Base-by-base conservation (phyloP, 1,139 yeast species). In the Torulaspora globosa region DNA sequence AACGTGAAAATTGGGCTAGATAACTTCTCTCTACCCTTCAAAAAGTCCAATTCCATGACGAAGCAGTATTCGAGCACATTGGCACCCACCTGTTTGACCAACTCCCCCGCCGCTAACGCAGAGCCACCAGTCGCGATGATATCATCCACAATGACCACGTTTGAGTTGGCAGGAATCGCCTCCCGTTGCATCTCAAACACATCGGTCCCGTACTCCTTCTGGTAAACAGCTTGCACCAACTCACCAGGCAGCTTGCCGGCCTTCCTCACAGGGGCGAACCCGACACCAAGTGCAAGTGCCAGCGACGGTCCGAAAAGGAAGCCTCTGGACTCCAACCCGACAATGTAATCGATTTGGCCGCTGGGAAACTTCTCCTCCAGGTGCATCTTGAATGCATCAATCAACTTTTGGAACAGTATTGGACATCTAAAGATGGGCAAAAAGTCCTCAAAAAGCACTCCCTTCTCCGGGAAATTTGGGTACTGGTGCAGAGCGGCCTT, bases 61-160 rank as follows among this genome's bases (percentile, higher is more conserved):
- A 92, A 92, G 57, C 84, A 73, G 68, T 81, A 92, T 70, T 89
- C 95, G 38, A 82, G 67, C 47, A 90, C 77, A 48, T 83, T 77
- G 49, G 82, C 96, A 45, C 82, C 83, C 39, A 73, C 68, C 69
- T 78, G 71, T 62, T 70, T 69, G 44, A 88, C 85, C 56, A 94
- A 77, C 60, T 86, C 84, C 48, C 96, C 97, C 36, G 97, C 98
- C 51, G 95, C 97, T 50, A 70, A 72, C 16, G 98, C 98, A 63
- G 95, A 84, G 36, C 98, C 98, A 56, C 97, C 98, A 36, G 98
- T 92, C 41, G 98, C 98, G 67, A 94, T 84, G 60, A 92, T 89
- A 65, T 92, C 99, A 67, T 92, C 98, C 29, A 92, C 95, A 56
- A 92, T 76, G 37, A 92, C 74, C 29, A 92, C 94, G 50, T 75